Evolutionary conservation across 306 rosid genomes (phyloP).

Genomic region (Rosa chinensis): DNA sequence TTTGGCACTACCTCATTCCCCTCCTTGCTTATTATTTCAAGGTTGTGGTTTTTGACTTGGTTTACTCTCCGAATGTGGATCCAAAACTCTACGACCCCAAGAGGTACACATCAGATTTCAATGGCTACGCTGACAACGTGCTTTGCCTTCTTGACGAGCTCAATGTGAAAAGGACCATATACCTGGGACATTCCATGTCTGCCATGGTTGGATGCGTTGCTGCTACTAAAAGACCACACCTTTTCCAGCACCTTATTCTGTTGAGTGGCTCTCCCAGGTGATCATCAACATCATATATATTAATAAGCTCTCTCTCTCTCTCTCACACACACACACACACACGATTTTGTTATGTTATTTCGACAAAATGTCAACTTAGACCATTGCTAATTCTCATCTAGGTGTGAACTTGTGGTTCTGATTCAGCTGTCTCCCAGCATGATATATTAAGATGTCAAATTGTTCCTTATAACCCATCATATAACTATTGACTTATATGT

Average conservation of each 20-base stretch:
- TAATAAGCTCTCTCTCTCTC: too few species aligned
- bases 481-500: too few species aligned
- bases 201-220: constrained; percentile 58
- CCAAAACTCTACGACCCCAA: constrained; percentile 25
- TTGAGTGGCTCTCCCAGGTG: constrained; percentile 53
- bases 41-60: constrained; percentile 51
- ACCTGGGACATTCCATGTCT: constrained; percentile 56
- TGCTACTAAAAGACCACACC: constrained; percentile 43
- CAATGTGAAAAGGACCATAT: constrained; percentile 36
- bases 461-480: too few species aligned
- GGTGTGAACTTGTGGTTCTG: too few species aligned
- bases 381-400: too few species aligned
- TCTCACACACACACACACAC: not conserved
- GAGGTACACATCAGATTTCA: constrained; percentile 38
- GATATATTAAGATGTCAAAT: too few species aligned
- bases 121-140: constrained; percentile 47
- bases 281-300: not conserved
- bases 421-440: too few species aligned
- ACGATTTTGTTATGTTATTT: too few species aligned
- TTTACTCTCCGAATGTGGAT: constrained; percentile 42
- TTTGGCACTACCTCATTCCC: constrained; percentile 47
- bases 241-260: constrained; percentile 47
- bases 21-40: constrained; percentile 53
- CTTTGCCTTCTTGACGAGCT: constrained; percentile 53
- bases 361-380: too few species aligned